These are phyloP conservation scores for Phoma sp. DNA, from an alignment of 2,329 filamentous ascomycete species.

Conservation along the genomic window DNA sequence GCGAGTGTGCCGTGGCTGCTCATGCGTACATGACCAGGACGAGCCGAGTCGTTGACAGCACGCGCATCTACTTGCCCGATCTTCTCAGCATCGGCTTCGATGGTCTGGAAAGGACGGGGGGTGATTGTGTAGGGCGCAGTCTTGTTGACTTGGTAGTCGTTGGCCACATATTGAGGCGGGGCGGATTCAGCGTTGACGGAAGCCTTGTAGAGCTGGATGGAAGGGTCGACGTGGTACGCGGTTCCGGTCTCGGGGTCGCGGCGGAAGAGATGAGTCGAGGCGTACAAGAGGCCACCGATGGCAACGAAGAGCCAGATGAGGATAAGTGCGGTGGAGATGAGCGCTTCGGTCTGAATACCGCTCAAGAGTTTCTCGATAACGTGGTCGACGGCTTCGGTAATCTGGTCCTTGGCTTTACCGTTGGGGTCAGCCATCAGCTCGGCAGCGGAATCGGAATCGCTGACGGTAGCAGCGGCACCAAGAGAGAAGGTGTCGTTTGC, in stretches of 20 bases:
- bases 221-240: slow-evolving; percentile 43
- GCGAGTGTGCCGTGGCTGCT: slow-evolving; percentile 54
- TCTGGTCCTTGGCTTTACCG: slow-evolving; percentile 76
- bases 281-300: slow-evolving; percentile 73
- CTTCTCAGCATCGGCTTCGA: slow-evolving; percentile 50
- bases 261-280: slow-evolving; percentile 65
- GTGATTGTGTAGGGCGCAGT: slow-evolving; percentile 55
- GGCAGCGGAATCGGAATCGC: slow-evolving; percentile 60
- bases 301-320: slow-evolving; percentile 79
- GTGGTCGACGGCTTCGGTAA: slow-evolving; percentile 74
- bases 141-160: slow-evolving; percentile 52
- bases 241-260: slow-evolving; percentile 68
- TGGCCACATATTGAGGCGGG: slow-evolving; percentile 50
- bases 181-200: slow-evolving; percentile 40
- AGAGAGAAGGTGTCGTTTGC: slow-evolving; percentile 81
- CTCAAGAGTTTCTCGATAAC: slow-evolving; percentile 71
- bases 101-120: slow-evolving; percentile 52
- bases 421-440: slow-evolving; percentile 80
- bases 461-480: slow-evolving; percentile 68
- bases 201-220: slow-evolving; percentile 28
- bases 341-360: slow-evolving; percentile 74
- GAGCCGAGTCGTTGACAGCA: slow-evolving; percentile 50
- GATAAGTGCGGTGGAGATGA: slow-evolving; percentile 78
- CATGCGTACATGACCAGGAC: slow-evolving; percentile 51
- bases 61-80: slow-evolving; percentile 52